A percentile compares a stretch with the other conserved stretches of the same genome.
phyloP scores from a whole-genome alignment of 768 basidiomycete species.

The Trametes cingulata region DNA sequence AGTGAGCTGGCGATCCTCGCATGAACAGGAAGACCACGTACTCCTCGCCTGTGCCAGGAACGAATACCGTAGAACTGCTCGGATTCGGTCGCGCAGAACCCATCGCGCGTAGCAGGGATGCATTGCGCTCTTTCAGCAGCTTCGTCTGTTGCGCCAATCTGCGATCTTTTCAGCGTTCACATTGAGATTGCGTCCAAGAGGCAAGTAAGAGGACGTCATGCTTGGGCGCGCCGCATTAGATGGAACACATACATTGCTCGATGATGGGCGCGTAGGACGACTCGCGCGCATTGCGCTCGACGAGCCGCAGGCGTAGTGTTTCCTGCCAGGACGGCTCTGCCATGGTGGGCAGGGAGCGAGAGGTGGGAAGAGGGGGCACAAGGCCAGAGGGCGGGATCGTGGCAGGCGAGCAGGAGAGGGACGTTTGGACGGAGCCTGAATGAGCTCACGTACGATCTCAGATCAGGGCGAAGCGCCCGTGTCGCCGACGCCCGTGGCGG shows the following conservation, averaged over 20 bases:
- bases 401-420: slow-evolving; percentile 14
- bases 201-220: neutral
- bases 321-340: slow-evolving; percentile 87
- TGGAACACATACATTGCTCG: slow-evolving; percentile 75
- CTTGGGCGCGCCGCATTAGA: slow-evolving; percentile 7
- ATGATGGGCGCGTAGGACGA: slow-evolving; percentile 82
- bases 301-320: slow-evolving; percentile 71
- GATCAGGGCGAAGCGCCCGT: slow-evolving; percentile 21
- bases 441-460: slow-evolving; percentile 19
- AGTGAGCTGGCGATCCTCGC: neutral
- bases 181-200: slow-evolving; percentile 17
- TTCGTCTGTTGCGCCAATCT: slow-evolving; percentile 91
- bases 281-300: slow-evolving; percentile 82
- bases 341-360: slow-evolving; percentile 46
- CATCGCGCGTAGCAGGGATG: slow-evolving; percentile 82
- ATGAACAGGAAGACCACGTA: slow-evolving; percentile 40
- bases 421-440: slow-evolving; percentile 32
- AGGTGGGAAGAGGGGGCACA: neutral
- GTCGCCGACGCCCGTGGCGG: slow-evolving; percentile 14
- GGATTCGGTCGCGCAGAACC: slow-evolving; percentile 66
- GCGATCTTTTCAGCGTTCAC: slow-evolving; percentile 61
- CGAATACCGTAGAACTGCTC: slow-evolving; percentile 61
- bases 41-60: slow-evolving; percentile 71
- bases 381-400: slow-evolving; percentile 6
- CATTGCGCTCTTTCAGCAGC: slow-evolving; percentile 90